phyloP scores from a whole-genome alignment of 768 basidiomycete species.

The Phlebiopsis flavidoalba region DNA sequence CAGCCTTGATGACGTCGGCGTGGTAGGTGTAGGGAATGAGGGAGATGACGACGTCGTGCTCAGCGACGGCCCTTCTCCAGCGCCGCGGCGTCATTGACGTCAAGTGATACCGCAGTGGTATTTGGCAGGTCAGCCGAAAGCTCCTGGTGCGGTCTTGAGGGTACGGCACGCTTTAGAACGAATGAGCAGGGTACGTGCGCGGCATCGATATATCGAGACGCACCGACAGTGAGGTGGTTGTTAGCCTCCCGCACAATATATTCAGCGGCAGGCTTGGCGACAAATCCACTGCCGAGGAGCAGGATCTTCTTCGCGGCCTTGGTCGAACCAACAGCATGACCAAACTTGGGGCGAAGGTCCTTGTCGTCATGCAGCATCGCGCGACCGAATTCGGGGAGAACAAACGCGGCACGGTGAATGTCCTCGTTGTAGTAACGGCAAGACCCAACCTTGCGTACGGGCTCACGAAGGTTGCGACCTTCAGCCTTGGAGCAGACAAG shows the following conservation, averaged over 20 bases:
- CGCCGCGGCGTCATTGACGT: conserved; percentile 64
- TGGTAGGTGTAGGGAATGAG: conserved; percentile 96
- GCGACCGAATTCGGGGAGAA: conserved; percentile 89
- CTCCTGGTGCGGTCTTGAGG: conserved; percentile 63
- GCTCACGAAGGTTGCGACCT: conserved; percentile 62
- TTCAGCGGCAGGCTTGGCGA: conserved; percentile 94
- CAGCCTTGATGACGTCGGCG: conserved; percentile 83
- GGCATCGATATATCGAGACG: conserved; percentile 16
- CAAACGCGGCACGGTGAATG: conserved; percentile 79
- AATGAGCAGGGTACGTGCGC: neutral
- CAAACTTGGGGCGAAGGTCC: conserved; percentile 72
- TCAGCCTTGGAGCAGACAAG: conserved; percentile 80
- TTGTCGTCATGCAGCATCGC: conserved; percentile 67
- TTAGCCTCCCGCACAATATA: conserved; percentile 79
- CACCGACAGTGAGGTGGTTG: conserved; percentile 84
- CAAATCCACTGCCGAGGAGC: conserved; percentile 91
- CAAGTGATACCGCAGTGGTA: conserved; percentile 73
- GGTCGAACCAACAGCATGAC: conserved; percentile 42
- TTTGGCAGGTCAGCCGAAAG: conserved; percentile 65
- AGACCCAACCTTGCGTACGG: conserved; percentile 63
- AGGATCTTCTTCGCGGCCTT: conserved; percentile 69
- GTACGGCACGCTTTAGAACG: conserved; percentile 73
- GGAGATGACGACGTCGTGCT: conserved; percentile 90
- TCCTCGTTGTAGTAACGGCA: conserved; percentile 84
- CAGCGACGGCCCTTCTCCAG: conserved; percentile 79